A percentile compares a stretch with the other conserved stretches of the same genome.
These are phyloP conservation scores for Solanum medicagineum DNA, from an alignment of 257 asterid species.

Conservation along the genomic window DNA sequence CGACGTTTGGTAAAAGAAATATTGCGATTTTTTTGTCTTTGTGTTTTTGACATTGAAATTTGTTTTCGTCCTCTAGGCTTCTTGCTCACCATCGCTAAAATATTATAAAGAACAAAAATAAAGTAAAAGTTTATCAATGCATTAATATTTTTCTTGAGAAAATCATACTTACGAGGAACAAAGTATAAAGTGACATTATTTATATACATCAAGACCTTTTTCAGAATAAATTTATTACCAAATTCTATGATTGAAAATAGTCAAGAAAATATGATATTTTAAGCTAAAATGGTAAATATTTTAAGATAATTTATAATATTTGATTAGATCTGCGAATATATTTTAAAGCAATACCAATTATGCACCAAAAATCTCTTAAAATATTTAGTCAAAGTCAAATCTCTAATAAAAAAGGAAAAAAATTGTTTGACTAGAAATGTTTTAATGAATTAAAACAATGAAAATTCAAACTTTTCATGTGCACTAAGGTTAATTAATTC, in stretches of 20 bases:
- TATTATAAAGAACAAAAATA: neutral
- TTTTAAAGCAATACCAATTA: neutral
- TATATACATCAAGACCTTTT: neutral
- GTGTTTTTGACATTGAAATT: constrained; percentile 11
- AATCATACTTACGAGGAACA: neutral
- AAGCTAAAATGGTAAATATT: neutral
- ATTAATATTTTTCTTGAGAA: neutral
- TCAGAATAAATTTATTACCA: neutral
- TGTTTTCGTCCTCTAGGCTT: constrained; percentile 15
- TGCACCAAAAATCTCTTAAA: neutral
- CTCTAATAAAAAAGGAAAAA: too few relatives aligned
- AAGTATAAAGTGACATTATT: too few relatives aligned
- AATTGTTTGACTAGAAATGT: neutral
- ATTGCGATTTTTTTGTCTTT: neutral
- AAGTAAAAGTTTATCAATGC: neutral
- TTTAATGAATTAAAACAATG: neutral
- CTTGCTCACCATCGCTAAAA: constrained; percentile 2
- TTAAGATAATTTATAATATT: neutral
- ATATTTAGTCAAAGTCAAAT: neutral
- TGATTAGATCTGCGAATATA: neutral
- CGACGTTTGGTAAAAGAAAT: constrained; percentile 22
- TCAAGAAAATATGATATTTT: neutral
- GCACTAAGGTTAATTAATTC: neutral
- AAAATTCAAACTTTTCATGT: neutral
- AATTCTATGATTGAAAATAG: neutral